Percentiles rank a stretch among this genome's conserved stretches.
These are phyloP conservation scores for Hammondia hammondi DNA, from an alignment of 169 alveolate genomes.

Conservation along the genomic window DNA sequence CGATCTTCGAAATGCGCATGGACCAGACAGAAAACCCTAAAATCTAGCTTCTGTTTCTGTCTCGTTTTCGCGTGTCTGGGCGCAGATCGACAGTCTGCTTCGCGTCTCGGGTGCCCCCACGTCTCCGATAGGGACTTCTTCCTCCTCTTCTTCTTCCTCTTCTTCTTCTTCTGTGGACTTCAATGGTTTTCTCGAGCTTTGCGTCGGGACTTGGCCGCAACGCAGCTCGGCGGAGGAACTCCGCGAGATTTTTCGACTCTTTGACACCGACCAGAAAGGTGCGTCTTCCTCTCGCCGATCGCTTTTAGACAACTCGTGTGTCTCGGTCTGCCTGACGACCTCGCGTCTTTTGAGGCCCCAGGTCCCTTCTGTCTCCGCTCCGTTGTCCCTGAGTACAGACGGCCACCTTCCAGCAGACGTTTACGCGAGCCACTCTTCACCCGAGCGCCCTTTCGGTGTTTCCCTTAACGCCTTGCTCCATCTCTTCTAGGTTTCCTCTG, in stretches of 20 bases:
- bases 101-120: not conserved
- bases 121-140: not conserved
- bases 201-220: not conserved
- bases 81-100: not conserved
- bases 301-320: not conserved
- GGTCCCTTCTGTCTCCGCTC: not conserved
- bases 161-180: not conserved
- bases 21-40: no score
- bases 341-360: no score
- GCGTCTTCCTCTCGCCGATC: not conserved
- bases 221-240: not conserved
- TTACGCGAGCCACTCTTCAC: not conserved
- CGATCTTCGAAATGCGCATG: no score
- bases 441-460: no score
- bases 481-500: not conserved
- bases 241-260: not conserved
- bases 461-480: no score
- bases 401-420: no score
- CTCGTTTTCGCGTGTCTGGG: not conserved
- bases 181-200: not conserved
- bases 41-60: not conserved
- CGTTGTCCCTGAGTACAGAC: not conserved
- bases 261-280: not conserved
- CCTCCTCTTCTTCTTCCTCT: not conserved
- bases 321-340: not conserved